These are phyloP conservation scores for Lagerstroemia speciosa DNA, from an alignment of 345 rosid genomes.

Conservation along the genomic window DNA sequence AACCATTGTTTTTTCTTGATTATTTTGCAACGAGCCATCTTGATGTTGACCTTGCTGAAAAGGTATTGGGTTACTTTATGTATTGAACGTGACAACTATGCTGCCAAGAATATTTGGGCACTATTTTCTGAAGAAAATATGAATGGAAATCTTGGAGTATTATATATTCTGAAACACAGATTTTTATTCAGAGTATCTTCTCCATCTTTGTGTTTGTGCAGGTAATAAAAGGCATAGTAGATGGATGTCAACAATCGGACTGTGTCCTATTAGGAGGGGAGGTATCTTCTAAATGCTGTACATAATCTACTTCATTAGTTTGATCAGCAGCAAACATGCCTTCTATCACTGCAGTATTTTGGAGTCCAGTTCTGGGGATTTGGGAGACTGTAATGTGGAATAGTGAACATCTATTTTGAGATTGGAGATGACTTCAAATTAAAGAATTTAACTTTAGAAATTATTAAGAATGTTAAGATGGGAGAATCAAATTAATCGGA, in stretches of 20 bases:
- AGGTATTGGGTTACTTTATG: too few species aligned
- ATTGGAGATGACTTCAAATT: background rate
- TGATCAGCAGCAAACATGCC: background rate
- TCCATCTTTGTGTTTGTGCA: conserved; percentile 11
- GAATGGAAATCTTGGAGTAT: background rate
- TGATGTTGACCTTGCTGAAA: conserved; percentile 94
- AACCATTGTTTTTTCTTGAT: conserved; percentile 87
- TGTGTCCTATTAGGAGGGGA: conserved; percentile 92
- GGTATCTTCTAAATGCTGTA: conserved; percentile 27
- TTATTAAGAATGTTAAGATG: too few species aligned
- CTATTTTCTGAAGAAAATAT: background rate
- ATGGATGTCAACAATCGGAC: conserved; percentile 78
- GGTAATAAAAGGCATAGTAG: conserved; percentile 92
- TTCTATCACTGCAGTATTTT: too few species aligned
- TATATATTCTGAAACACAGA: background rate
- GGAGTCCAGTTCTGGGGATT: too few species aligned
- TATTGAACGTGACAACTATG: too few species aligned
- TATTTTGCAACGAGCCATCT: conserved; percentile 91
- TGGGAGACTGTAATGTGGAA: too few species aligned
- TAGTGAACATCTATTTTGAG: too few species aligned
- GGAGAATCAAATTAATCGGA: background rate
- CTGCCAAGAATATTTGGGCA: background rate
- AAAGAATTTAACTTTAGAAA: too few species aligned
- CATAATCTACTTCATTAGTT: background rate
- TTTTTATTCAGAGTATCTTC: background rate